phyloP scores from a whole-genome alignment of 2,329 filamentous ascomycete species.

The Parafenestella ontariensis region DNA sequence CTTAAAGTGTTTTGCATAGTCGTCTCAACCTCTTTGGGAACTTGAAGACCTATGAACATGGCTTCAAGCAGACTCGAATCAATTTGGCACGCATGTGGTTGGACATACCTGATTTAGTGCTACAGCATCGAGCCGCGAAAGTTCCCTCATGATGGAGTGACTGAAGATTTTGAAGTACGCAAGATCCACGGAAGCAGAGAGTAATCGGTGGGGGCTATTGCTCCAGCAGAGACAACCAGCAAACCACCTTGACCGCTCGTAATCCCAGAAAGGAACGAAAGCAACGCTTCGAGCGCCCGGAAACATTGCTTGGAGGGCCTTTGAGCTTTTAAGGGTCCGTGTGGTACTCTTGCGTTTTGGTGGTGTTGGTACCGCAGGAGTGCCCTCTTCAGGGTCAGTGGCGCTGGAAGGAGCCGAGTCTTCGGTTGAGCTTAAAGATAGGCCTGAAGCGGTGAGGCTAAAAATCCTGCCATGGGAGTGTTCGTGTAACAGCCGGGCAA shows the following conservation, averaged over 20 bases:
- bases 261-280: slow-evolving; percentile 51
- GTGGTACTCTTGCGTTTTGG: slow-evolving; percentile 7
- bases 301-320: slow-evolving; percentile 62
- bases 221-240: slow-evolving; percentile 47
- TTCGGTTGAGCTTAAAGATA: slow-evolving; percentile 28
- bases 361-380: background rate
- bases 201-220: slow-evolving; percentile 34
- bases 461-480: slow-evolving; percentile 38
- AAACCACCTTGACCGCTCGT: slow-evolving; percentile 46
- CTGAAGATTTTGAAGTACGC: slow-evolving; percentile 47
- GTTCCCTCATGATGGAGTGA: slow-evolving; percentile 64
- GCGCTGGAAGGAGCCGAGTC: slow-evolving; percentile 10
- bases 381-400: slow-evolving; percentile 1
- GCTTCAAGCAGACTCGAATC: background rate
- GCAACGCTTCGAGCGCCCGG: slow-evolving; percentile 44
- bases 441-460: slow-evolving; percentile 25
- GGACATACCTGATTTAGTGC: slow-evolving; percentile 41
- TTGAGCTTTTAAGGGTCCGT: slow-evolving; percentile 37
- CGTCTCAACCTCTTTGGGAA: background rate
- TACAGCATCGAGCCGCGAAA: slow-evolving; percentile 60
- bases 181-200: slow-evolving; percentile 40
- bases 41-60: background rate
- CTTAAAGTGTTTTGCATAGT: background rate
- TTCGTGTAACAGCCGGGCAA: slow-evolving; percentile 30
- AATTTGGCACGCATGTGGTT: background rate